Percentiles rank a stretch among this genome's conserved stretches.
phyloP scores from a whole-genome alignment of 2,329 filamentous ascomycete species.

The Phialocephala subalpina region DNA sequence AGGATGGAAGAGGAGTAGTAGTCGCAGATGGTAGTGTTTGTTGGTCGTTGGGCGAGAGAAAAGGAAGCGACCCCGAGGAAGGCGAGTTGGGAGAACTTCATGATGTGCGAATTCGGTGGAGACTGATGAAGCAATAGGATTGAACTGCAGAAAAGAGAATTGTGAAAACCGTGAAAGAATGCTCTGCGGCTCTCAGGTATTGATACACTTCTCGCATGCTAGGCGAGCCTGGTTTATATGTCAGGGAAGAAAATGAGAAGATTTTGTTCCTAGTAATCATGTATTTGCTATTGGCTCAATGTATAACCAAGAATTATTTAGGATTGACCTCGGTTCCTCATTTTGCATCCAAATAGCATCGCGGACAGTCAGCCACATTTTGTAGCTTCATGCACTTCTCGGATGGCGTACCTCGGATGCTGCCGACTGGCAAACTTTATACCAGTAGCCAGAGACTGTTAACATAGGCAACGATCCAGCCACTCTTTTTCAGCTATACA shows the following conservation, averaged over 20 bases:
- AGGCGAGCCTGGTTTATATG: neutral
- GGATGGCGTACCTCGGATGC: neutral
- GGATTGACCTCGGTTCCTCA: neutral
- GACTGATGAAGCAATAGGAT: neutral
- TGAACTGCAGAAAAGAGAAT: neutral
- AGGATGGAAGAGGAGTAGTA: constrained; percentile 28
- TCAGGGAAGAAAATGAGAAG: neutral
- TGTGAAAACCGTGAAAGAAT: neutral
- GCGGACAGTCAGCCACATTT: neutral
- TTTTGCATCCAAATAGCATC: neutral
- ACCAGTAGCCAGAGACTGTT: neutral
- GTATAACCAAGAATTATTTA: neutral
- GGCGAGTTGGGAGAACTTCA: neutral
- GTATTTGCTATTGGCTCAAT: neutral
- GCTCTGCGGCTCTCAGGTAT: neutral
- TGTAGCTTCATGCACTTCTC: neutral
- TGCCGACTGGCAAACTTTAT: neutral
- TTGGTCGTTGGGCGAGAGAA: constrained; percentile 17
- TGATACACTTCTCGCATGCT: neutral
- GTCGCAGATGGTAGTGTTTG: constrained; percentile 29
- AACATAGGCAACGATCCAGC: neutral
- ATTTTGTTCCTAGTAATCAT: neutral
- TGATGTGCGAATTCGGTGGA: neutral
- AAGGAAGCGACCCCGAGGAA: neutral
- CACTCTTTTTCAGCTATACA: neutral